phyloP scores from a whole-genome alignment of 305 asterid genomes.

The Plantago lanceolata region DNA sequence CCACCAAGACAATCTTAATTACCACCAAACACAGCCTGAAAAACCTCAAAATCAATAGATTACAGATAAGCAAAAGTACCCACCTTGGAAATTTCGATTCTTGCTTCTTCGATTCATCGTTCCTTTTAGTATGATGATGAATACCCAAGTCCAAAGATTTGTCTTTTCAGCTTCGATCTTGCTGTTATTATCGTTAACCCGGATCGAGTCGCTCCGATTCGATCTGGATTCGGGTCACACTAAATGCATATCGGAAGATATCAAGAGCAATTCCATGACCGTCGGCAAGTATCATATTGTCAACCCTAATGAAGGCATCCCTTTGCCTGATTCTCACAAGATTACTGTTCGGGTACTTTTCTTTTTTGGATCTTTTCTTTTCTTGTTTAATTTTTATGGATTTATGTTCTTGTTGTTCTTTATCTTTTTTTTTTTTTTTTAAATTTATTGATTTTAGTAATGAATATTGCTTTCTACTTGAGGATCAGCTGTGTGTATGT shows the following conservation, averaged over 20 bases:
- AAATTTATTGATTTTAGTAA: too few relatives aligned
- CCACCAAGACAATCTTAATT: too few relatives aligned
- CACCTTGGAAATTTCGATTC: background rate
- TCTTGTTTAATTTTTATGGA: background rate
- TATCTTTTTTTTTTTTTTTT: too few relatives aligned
- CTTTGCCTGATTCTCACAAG: constrained; percentile 72
- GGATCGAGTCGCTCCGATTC: constrained; percentile 60
- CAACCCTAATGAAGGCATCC: constrained; percentile 55
- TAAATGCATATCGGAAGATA: constrained; percentile 85
- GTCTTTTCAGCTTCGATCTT: constrained; percentile 5
- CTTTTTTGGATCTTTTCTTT: background rate
- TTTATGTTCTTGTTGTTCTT: too few relatives aligned
- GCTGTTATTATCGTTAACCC: constrained; percentile 26
- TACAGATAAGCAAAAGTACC: too few relatives aligned
- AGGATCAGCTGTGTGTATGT: background rate
- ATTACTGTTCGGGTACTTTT: constrained; percentile 59
- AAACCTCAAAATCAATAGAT: too few relatives aligned
- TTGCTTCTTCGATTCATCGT: background rate
- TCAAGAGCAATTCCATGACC: constrained; percentile 69
- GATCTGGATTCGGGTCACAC: constrained; percentile 75
- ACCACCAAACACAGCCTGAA: too few relatives aligned
- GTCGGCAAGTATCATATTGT: constrained; percentile 76
- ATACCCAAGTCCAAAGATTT: constrained; percentile 20
- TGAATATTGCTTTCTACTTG: background rate
- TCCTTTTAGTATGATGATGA: constrained; percentile 18